Evolutionary conservation across 306 rosid genomes (phyloP), one percentile per base, ranked within the genome.

Genomic region (Ochetophila trinervis): DNA sequence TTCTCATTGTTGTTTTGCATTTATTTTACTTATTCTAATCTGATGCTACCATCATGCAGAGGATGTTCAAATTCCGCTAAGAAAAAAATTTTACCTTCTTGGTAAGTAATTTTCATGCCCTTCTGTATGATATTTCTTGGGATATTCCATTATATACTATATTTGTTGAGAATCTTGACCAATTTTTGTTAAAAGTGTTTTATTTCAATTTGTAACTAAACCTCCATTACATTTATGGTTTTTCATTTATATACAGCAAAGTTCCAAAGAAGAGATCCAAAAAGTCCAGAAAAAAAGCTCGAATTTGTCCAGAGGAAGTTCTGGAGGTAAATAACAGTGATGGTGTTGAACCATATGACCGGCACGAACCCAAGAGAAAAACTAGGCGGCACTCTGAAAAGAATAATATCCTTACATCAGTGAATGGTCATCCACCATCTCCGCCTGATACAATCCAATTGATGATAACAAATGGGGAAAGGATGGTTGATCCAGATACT

Each of bases 171-270:
- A 22, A 37, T 45, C 50, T 68, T 11, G 42, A 21, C 22, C 20
- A 12, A 35, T 35, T 27, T 66, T 60, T 23, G 42, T 51, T 23
- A 50, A 47, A 57, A 65, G 49, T 34, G 23, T n/a, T 47, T 7
- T 45, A 18, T 66, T 62, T 53, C 32, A 68, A 53, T 50, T 17
- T 54, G 54, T 50, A 50, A 17, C 6, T 4, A 37, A 37, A 72
- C 63, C 76, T 79, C 70, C 74, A 8, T 53, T 21, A 40, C 66
- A 34, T 48, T 74, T 56, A 42, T 62, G 60, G 22, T 75, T 63
- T 62, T 27, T 40, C 47, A 19, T 63, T 70, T 19, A 57, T 56
- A 66, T 84, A 80, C 88, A 92, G 96, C 56, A 62, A 62, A 66
- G 54, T 23, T 79, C 42, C 55, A 16, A 80, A 67, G 79, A 80